Percentiles rank a stretch among this genome's conserved stretches.
These are phyloP conservation scores for Stachybotrys echinatus DNA, from an alignment of 2,329 filamentous ascomycete genomes.

Conservation along the genomic window DNA sequence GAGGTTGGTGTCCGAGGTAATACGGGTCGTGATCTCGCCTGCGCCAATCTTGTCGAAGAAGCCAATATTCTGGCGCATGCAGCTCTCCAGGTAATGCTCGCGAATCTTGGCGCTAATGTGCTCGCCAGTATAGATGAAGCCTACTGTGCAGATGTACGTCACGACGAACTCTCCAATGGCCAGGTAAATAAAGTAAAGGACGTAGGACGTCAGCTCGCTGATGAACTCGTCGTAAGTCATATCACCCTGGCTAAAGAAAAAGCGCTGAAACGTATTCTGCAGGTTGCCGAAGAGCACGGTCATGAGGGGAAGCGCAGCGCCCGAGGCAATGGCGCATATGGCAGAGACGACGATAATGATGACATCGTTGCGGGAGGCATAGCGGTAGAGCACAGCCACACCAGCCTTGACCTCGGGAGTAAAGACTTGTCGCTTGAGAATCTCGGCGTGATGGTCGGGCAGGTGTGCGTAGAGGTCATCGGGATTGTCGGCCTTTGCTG, in stretches of 20 bases:
- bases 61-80: conserved; percentile 82
- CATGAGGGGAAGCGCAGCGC: conserved; percentile 74
- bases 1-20: conserved; percentile 89
- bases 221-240: conserved; percentile 52
- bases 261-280: conserved; percentile 64
- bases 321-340: conserved; percentile 64
- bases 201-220: conserved; percentile 53
- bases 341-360: conserved; percentile 56
- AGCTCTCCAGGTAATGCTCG: conserved; percentile 76
- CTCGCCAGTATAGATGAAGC: conserved; percentile 85
- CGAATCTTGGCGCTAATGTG: conserved; percentile 75
- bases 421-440: conserved; percentile 64
- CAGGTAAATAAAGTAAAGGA: conserved; percentile 82
- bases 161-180: conserved; percentile 75
- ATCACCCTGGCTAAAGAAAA: conserved; percentile 40
- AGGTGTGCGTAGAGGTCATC: conserved; percentile 57
- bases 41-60: conserved; percentile 92
- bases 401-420: conserved; percentile 60
- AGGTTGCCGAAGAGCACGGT: conserved; percentile 77
- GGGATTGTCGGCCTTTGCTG: conserved; percentile 27
- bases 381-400: conserved; percentile 63
- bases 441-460: conserved; percentile 57
- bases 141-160: conserved; percentile 74
- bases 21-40: conserved; percentile 89
- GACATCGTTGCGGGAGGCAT: conserved; percentile 61